A percentile compares a stretch with the other conserved stretches of the same genome.
These are phyloP conservation scores for Tetradesmus obliquus DNA, from an alignment of 139 green algal genomes.

Conservation along the genomic window DNA sequence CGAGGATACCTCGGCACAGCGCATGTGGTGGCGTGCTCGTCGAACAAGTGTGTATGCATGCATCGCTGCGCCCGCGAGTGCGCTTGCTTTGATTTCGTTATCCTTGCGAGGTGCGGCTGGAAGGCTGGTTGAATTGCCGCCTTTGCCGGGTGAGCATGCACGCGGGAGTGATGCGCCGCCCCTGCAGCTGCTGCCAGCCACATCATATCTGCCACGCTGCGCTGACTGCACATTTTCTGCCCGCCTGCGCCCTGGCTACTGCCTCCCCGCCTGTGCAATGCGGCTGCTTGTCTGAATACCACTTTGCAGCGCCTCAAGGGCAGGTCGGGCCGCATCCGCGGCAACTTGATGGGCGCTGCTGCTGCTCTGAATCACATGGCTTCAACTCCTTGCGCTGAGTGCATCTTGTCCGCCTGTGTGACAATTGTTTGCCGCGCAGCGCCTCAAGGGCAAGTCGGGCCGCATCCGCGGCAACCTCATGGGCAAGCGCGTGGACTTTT, in stretches of 20 bases:
- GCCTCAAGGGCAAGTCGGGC: slow-evolving; percentile 83
- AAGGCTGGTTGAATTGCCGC: background rate
- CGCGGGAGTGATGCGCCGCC: too few relatives aligned
- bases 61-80: background rate
- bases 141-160: background rate
- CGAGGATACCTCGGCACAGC: slow-evolving; percentile 36
- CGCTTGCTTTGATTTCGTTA: background rate
- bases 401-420: background rate
- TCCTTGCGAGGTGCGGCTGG: background rate
- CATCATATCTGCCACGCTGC: background rate
- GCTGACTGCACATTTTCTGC: too few relatives aligned
- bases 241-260: too few relatives aligned
- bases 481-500: slow-evolving; percentile 99
- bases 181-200: too few relatives aligned
- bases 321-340: too few relatives aligned
- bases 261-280: too few relatives aligned
- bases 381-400: too few relatives aligned
- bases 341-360: background rate
- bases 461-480: slow-evolving; percentile 99
- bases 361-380: background rate
- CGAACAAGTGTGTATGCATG: background rate
- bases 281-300: background rate
- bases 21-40: slow-evolving; percentile 42
- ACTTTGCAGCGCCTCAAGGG: background rate
- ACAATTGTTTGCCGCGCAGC: background rate